Evolutionary conservation across 768 basidiomycete species (phyloP).

Genomic region (Lactarius trivialis): DNA sequence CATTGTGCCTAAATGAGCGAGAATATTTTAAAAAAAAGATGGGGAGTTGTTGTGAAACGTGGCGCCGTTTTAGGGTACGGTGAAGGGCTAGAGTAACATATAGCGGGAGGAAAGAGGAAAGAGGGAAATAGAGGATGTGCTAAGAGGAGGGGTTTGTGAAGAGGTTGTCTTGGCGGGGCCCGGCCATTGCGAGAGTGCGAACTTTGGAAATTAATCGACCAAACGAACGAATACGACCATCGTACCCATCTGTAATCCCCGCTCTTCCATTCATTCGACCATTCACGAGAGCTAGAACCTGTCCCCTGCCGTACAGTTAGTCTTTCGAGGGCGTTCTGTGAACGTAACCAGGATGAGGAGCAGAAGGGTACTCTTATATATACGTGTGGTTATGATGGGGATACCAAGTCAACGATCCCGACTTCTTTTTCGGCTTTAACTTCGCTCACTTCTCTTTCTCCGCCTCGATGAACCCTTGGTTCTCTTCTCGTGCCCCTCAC

Average conservation of each 20-base stretch:
- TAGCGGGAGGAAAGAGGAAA: neutral
- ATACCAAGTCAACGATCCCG: neutral
- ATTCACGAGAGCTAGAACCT: neutral
- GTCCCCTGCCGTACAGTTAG: neutral
- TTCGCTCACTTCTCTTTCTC: slow-evolving; percentile 3
- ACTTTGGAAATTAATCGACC: slow-evolving; percentile 3
- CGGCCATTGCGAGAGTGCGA: neutral
- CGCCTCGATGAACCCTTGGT: neutral
- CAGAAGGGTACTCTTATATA: neutral
- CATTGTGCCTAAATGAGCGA: slow-evolving; percentile 15
- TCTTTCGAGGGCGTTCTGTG: slow-evolving; percentile 6
- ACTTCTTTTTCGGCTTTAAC: neutral
- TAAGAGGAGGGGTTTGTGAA: neutral
- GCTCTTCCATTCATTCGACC: neutral
- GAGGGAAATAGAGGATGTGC: neutral
- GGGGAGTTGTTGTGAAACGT: neutral
- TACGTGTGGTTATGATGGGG: neutral
- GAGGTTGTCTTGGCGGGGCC: neutral
- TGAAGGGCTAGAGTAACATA: slow-evolving; percentile 13
- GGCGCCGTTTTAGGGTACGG: neutral
- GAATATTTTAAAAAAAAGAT: neutral
- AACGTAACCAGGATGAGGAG: slow-evolving; percentile 13
- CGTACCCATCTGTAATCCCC: neutral
- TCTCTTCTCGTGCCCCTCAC: neutral
- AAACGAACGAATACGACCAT: neutral